Conservation (phyloP, 2,329 filamentous ascomycete species). For the Elsinoe batatas region DNA sequence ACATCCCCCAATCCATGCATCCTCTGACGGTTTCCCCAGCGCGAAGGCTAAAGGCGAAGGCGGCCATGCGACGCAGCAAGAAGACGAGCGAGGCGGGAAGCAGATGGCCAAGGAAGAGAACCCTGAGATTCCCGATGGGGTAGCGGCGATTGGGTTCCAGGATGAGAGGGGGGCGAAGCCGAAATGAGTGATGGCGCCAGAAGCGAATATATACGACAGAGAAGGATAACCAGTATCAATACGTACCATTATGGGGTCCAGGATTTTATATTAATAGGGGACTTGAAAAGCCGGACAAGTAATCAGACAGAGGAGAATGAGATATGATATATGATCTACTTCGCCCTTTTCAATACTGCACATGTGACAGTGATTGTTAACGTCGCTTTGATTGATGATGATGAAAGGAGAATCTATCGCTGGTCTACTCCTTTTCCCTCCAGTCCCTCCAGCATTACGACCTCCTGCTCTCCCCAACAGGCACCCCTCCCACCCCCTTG, state of each 20-base stretch:
- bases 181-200: background rate
- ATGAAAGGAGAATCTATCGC: constrained; percentile 3
- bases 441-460: background rate
- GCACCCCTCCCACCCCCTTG: constrained; percentile 2
- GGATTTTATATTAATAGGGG: background rate
- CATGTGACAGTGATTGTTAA: too few relatives aligned
- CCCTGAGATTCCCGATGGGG: constrained; percentile 36
- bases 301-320: background rate
- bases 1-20: background rate
- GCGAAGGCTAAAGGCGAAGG: constrained; percentile 26
- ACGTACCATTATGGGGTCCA: background rate
- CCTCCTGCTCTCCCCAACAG: constrained; percentile 2
- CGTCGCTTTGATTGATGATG: background rate
- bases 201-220: background rate
- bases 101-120: constrained; percentile 37
- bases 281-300: background rate
- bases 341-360: background rate
- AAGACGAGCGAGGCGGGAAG: constrained; percentile 29
- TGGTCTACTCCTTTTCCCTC: background rate
- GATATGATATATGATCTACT: background rate
- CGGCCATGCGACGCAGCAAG: constrained; percentile 32
- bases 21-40: constrained; percentile 16
- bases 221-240: constrained; percentile 10
- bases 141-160: constrained; percentile 39
- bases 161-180: constrained; percentile 39